A percentile compares a stretch with the other conserved stretches of the same genome.
phyloP scores from a whole-genome alignment of 108 stramenopile genomes.

The Tribonema minus region DNA sequence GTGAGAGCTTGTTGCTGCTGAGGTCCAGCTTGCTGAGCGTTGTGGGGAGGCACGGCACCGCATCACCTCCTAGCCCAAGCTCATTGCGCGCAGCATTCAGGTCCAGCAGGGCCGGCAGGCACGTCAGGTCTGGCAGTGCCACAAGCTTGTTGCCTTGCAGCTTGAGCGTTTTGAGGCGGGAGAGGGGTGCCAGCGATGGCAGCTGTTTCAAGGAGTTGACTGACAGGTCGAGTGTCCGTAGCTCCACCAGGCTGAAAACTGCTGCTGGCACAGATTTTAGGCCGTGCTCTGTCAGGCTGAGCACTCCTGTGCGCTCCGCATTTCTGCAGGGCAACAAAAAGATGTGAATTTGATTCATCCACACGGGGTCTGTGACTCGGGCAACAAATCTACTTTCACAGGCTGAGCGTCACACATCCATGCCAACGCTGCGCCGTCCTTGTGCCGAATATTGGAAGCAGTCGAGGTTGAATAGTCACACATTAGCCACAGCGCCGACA shows the following conservation, averaged over 20 bases:
- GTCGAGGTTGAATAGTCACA: no score
- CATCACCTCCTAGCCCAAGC: not conserved
- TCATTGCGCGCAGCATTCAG: not conserved
- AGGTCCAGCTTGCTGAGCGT: not conserved
- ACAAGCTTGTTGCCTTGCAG: not conserved
- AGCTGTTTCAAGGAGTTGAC: not conserved
- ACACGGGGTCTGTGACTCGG: no score
- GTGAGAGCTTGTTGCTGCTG: not conserved
- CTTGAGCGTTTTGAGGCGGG: not conserved
- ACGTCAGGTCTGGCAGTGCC: not conserved
- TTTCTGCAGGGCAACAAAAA: not conserved
- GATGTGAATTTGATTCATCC: no score
- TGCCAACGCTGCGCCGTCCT: no score
- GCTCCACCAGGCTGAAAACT: not conserved
- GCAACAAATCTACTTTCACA: no score
- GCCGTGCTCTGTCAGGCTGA: not conserved
- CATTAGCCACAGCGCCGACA: no score
- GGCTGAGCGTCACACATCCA: no score
- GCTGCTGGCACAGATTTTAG: not conserved
- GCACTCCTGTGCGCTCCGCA: not conserved
- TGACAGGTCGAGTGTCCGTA: not conserved
- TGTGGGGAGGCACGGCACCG: not conserved
- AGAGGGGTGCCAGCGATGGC: not conserved
- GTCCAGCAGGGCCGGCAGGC: not conserved
- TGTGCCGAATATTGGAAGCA: no score